Conservation (phyloP, 2,329 filamentous ascomycete genomes). For the Biscogniauxia mediterranea region DNA sequence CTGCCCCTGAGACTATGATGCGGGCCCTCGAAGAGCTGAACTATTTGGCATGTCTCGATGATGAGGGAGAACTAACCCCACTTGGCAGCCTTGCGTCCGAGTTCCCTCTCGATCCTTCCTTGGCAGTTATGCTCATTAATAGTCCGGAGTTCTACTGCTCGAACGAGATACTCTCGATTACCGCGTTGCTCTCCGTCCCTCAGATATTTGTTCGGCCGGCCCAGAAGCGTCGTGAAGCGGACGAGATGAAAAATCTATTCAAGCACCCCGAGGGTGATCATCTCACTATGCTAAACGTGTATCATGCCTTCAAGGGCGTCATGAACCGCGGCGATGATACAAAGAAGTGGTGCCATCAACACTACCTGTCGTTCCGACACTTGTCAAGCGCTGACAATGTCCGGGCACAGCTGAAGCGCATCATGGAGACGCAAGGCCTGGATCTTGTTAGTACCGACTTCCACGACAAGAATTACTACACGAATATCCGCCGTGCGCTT, state of each 20-base stretch:
- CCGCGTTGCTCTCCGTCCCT: slow-evolving; percentile 88
- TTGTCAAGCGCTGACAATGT: slow-evolving; percentile 93
- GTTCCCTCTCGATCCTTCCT: slow-evolving; percentile 88
- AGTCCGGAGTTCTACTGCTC: slow-evolving; percentile 98
- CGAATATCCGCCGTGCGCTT: slow-evolving; percentile 89
- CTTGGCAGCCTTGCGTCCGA: slow-evolving; percentile 87
- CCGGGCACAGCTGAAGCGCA: slow-evolving; percentile 83
- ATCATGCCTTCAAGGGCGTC: slow-evolving; percentile 90
- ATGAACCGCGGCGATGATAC: slow-evolving; percentile 64
- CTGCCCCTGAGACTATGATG: slow-evolving; percentile 97
- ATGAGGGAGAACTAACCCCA: slow-evolving; percentile 87
- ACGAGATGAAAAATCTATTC: slow-evolving; percentile 96
- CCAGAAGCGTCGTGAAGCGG: slow-evolving; percentile 81
- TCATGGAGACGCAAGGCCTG: slow-evolving; percentile 91
- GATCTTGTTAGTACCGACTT: slow-evolving; percentile 87
- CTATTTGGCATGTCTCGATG: slow-evolving; percentile 92
- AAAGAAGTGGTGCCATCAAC: slow-evolving; percentile 94
- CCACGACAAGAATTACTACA: slow-evolving; percentile 96
- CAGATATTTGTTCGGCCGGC: slow-evolving; percentile 90
- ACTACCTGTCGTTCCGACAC: slow-evolving; percentile 87
- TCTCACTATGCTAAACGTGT: slow-evolving; percentile 92
- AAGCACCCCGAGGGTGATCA: slow-evolving; percentile 93
- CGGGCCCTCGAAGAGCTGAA: slow-evolving; percentile 95
- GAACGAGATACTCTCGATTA: slow-evolving; percentile 95
- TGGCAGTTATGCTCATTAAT: slow-evolving; percentile 97